A percentile compares a stretch with the other conserved stretches of the same genome.
Conservation (phyloP, 2,329 filamentous ascomycete species). For the Aureobasidium namibiae region DNA sequence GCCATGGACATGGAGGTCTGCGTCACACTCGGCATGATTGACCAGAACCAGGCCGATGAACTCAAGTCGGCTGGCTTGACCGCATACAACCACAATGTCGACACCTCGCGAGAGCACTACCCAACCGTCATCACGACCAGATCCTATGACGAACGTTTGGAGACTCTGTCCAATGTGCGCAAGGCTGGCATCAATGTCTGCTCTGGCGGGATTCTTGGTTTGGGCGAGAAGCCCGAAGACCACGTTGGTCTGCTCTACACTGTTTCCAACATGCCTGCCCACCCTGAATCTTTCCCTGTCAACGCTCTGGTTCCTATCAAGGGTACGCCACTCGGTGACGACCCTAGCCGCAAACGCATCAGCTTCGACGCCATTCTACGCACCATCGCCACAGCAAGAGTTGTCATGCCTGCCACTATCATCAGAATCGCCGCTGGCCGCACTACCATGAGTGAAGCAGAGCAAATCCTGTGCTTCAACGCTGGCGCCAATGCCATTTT, state of each 20-base stretch:
- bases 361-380: conserved; percentile 71
- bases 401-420: conserved; percentile 78
- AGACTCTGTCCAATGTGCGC: conserved; percentile 70
- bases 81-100: conserved; percentile 91
- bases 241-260: conserved; percentile 78
- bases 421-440: conserved; percentile 79
- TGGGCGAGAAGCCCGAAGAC: conserved; percentile 72
- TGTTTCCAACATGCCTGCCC: conserved; percentile 67
- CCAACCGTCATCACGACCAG: conserved; percentile 78
- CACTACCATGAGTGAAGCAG: conserved; percentile 77
- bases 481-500: conserved; percentile 92
- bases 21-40: conserved; percentile 92
- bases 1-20: conserved; percentile 83
- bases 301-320: conserved; percentile 88
- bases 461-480: conserved; percentile 84
- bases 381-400: conserved; percentile 73
- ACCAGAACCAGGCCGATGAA: conserved; percentile 57
- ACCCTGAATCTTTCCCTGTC: conserved; percentile 86
- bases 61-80: conserved; percentile 78
- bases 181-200: conserved; percentile 86
- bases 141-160: conserved; percentile 76
- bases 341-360: conserved; percentile 47
- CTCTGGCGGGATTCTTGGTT: conserved; percentile 77
- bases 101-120: conserved; percentile 84
- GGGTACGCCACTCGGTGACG: conserved; percentile 73